Evolutionary conservation across 108 stramenopile species (phyloP).

Genomic region (Skeletonema tropicum): DNA sequence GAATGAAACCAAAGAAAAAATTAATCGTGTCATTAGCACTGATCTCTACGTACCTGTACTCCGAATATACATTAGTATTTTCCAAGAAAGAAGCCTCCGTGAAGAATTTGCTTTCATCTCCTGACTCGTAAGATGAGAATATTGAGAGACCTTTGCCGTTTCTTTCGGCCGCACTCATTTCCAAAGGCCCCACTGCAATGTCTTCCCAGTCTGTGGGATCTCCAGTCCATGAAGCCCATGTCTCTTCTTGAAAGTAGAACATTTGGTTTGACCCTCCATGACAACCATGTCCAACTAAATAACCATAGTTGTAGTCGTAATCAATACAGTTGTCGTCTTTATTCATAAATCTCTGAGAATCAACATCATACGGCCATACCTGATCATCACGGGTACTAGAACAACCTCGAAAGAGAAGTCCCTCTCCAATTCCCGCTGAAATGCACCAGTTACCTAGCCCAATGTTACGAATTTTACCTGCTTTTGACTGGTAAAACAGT

Average conservation of each 20-base stretch:
- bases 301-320: neutral
- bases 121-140: constrained; percentile 8
- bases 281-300: neutral
- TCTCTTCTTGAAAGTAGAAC: neutral
- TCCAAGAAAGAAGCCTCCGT: constrained; percentile 13
- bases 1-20: neutral
- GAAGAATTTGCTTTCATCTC: constrained; percentile 9
- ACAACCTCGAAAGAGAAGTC: neutral
- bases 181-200: neutral
- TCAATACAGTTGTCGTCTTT: neutral
- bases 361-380: neutral
- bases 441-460: neutral
- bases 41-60: constrained; percentile 10
- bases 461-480: neutral
- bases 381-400: neutral
- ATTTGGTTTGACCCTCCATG: neutral
- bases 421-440: too few species aligned
- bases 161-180: constrained; percentile 9
- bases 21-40: too few species aligned
- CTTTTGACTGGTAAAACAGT: neutral
- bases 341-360: neutral
- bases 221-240: neutral
- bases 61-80: constrained; percentile 2
- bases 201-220: neutral
- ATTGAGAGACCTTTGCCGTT: constrained; percentile 2